Base-by-base conservation (phyloP, 1,284 basidiomycete species). In the Pascua sp. region DNA sequence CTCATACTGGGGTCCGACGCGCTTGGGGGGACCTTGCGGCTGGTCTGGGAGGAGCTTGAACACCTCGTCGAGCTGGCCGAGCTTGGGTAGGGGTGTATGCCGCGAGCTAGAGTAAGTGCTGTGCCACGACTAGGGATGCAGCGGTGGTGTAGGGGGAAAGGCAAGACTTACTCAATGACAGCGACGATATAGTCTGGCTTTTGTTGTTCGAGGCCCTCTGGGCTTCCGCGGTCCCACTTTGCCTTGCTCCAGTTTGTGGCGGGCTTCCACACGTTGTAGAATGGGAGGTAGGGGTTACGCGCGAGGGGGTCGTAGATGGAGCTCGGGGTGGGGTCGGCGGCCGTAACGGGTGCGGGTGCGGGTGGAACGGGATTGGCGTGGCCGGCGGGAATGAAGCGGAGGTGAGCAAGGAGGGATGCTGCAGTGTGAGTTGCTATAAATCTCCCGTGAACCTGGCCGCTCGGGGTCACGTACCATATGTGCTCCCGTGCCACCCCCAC, bases 211-310 rank as follows among this genome's bases (percentile, higher is more conserved):
- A 78, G 48, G 2, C 76, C 74, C 5, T 60, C 57, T 0, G 53
- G 47, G 40, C 64, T 69, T 2, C 73, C 75, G n/a, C 66, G 65
- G 44, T 77, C 75, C 76, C 76, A 78, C 32, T 66, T 70, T 2
- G 59, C 57, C 48, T 73, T 73, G 9, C 70, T 71, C 72, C 74
- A 96, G 9, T 86, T 80, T 0, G 91, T 91, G 3, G 82, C 82
- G 2, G 95, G 95, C 68, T 96, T 95, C 81, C 95, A 97, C 5
- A 94, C 81, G 71, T 97, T 88, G 77, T 83, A 98, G 79, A 96
- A 97, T 17, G 89, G 82, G 50, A 84, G 80, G 73, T 93, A 96
- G 0, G 88, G 87, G 16, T 88, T 85, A 2, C 66, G 55, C 47
- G 54, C 60, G 2, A 76, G 61, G n/a, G 59, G 45, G 16, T 58